These are phyloP conservation scores for Candida glaebosa DNA, from an alignment of 805 yeast genomes.

Conservation along the genomic window DNA sequence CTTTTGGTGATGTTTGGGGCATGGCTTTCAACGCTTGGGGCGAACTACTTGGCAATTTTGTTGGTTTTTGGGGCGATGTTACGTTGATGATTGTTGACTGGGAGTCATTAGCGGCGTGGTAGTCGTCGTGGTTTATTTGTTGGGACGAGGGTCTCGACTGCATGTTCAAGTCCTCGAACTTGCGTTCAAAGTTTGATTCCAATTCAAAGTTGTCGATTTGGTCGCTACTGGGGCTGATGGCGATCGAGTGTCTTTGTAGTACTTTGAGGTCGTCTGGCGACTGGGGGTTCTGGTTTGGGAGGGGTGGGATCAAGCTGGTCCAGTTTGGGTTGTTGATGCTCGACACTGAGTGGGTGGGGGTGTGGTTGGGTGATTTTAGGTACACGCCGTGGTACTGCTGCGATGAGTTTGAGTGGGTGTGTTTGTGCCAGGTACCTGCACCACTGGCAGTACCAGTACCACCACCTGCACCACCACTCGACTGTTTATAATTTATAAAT, in stretches of 20 bases:
- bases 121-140: too few species aligned
- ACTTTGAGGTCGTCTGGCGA: constrained; percentile 5
- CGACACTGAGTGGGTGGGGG: neutral
- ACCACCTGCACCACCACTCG: too few species aligned
- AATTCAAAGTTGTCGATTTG: neutral
- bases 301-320: constrained; percentile 35
- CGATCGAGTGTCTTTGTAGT: constrained; percentile 27
- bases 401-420: neutral
- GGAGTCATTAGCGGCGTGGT: too few species aligned
- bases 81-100: too few species aligned
- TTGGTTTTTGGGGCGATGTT: constrained; percentile 1
- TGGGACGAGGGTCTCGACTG: too few species aligned
- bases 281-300: constrained; percentile 20
- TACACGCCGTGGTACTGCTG: neutral
- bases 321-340: constrained; percentile 15
- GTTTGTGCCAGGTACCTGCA: too few species aligned
- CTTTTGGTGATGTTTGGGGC: too few species aligned
- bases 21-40: too few species aligned
- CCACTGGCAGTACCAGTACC: too few species aligned
- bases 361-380: neutral
- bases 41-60: too few species aligned
- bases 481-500: neutral
- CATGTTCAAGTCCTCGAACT: neutral
- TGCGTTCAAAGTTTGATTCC: neutral
- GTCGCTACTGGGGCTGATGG: constrained; percentile 20